Evolutionary conservation across 2,329 filamentous ascomycete genomes (phyloP), one percentile per base, ranked within the genome.

Genomic region (Fusarium longipes): DNA sequence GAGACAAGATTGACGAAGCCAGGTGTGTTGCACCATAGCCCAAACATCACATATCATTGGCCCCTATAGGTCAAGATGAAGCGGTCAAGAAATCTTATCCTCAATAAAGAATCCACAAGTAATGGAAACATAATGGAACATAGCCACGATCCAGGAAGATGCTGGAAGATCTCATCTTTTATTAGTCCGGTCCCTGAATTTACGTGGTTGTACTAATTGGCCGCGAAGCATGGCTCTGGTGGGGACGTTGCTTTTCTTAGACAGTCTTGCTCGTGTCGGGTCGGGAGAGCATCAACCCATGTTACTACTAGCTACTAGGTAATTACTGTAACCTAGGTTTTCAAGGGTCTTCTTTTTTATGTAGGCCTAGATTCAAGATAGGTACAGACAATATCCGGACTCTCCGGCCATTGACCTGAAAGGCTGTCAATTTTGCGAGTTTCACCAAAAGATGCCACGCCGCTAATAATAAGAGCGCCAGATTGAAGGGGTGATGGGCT

Each of bases 361-460:
- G 47, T 27, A 17, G 24, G 44, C 43, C 40, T 39, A 57, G 45
- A 51, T 27, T 27, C 30, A 10, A 27, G 7, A 25, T n/a, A n/a
- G n/a, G n/a, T n/a, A n/a, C n/a, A n/a, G n/a, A n/a, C n/a, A n/a
- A n/a, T 33, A 64, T 55, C 53, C 66, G 66, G 70, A 61, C 48
- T 71, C 58, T 57, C 68, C 70, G 70, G 59, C 49, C 30, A 61
- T 59, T 54, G 57, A 49, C 40, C 50, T 60, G 57, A 54, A 32
- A 33, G 58, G 44, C 55, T 62, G 58, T 52, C 51, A 38, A 42
- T 40, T 24, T 50, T 40, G 25, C 53, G 61, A 50, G 68, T 64
- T 73, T 73, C 56, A 72, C 45, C 53, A 63, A 38, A 44, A 56
- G 53, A 65, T 68, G 44, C 57, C 57, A 51, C 51, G 53, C 54